Percentiles rank a stretch among this genome's conserved stretches.
Evolutionary conservation across 176 grass and related monocot genomes (phyloP).

Genomic region (Phyllostachys edulis): DNA sequence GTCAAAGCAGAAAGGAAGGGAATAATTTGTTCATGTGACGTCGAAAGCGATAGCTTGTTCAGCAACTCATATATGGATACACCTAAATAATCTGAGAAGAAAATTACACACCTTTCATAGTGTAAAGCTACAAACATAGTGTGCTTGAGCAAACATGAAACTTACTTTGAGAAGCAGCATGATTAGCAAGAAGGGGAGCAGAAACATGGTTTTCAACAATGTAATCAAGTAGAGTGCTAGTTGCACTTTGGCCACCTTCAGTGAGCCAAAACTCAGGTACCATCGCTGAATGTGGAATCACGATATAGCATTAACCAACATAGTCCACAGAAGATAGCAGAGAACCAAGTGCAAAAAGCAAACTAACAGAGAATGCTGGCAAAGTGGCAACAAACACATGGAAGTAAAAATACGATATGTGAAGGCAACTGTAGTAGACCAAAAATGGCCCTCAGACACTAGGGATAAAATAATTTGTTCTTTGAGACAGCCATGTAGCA

Average conservation of each 20-base stretch:
- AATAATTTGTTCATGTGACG: slow-evolving; percentile 58
- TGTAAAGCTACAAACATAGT: background rate
- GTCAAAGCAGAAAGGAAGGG: slow-evolving; percentile 83
- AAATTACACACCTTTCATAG: slow-evolving; percentile 10
- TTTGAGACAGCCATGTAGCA: slow-evolving; percentile 93
- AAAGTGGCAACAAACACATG: background rate
- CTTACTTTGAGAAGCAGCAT: slow-evolving; percentile 77
- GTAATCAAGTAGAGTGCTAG: slow-evolving; percentile 80
- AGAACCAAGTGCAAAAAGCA: slow-evolving; percentile 10
- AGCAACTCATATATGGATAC: slow-evolving; percentile 81
- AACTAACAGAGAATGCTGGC: slow-evolving; percentile 23
- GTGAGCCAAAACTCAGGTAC: slow-evolving; percentile 89
- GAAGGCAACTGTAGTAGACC: slow-evolving; percentile 68
- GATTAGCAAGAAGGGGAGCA: slow-evolving; percentile 74
- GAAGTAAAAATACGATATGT: background rate
- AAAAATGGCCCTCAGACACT: slow-evolving; percentile 96
- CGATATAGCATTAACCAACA: slow-evolving; percentile 12
- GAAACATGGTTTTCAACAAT: slow-evolving; percentile 71
- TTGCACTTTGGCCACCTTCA: slow-evolving; percentile 96
- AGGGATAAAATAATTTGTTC: slow-evolving; percentile 76
- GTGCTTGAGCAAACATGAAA: slow-evolving; percentile 34
- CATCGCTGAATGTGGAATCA: slow-evolving; percentile 66
- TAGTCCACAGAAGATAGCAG: slow-evolving; percentile 6
- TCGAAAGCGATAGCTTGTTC: slow-evolving; percentile 79
- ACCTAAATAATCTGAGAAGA: slow-evolving; percentile 49